Percentiles rank a stretch among this genome's conserved stretches.
Conservation (phyloP, 2,329 filamentous ascomycete genomes). For the Aurifilum marmelostoma region DNA sequence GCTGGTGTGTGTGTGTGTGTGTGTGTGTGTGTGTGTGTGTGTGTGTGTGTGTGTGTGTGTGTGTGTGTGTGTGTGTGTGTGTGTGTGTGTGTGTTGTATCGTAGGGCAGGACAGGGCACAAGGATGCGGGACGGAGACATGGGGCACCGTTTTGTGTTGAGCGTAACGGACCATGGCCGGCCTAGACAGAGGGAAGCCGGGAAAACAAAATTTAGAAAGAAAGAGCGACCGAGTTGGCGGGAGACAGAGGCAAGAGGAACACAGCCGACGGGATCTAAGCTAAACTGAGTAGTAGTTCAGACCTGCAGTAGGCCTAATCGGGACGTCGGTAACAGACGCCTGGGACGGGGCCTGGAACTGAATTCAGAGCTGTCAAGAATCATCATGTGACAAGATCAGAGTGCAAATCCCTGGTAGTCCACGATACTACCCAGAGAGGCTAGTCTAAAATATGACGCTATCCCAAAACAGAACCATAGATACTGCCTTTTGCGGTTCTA, state of each 20-base stretch:
- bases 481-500: constrained; percentile 16
- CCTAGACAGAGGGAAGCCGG: not conserved
- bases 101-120: not conserved
- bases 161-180: constrained; percentile 26
- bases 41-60: no score
- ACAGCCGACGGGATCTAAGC: not conserved
- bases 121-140: constrained; percentile 8
- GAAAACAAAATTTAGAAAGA: not conserved
- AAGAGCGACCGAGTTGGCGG: no score
- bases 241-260: not conserved
- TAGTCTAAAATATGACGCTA: not conserved
- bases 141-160: constrained; percentile 1
- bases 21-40: no score
- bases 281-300: constrained; percentile 18
- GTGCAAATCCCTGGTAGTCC: constrained; percentile 15
- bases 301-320: constrained; percentile 13
- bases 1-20: no score
- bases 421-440: constrained; percentile 22
- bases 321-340: constrained; percentile 17
- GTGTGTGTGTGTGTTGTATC: no score
- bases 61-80: no score
- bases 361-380: constrained; percentile 18
- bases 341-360: constrained; percentile 9
- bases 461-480: not conserved
- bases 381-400: constrained; percentile 27